These are phyloP conservation scores for Terfezia claveryi DNA, from an alignment of 495 filamentous ascomycete genomes.

Conservation along the genomic window DNA sequence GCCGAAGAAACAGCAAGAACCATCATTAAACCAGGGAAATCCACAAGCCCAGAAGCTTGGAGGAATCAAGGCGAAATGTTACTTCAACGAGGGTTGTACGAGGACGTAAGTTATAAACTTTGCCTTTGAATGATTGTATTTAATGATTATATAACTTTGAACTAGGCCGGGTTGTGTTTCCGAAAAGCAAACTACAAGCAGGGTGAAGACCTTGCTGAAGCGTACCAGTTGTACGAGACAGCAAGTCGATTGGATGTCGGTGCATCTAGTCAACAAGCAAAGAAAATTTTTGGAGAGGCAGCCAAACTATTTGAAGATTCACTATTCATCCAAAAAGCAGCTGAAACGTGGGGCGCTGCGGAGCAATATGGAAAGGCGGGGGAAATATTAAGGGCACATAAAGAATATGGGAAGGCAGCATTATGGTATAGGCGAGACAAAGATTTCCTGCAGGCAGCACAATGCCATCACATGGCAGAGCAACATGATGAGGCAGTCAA, in stretches of 20 bases:
- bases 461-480: background rate
- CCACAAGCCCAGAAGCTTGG: background rate
- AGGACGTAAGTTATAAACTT: background rate
- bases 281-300: background rate
- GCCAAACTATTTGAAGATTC: background rate
- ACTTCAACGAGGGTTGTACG: background rate
- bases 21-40: background rate
- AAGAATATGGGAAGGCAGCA: background rate
- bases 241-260: background rate
- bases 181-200: background rate
- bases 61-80: background rate
- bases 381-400: background rate
- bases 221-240: background rate
- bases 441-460: background rate
- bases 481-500: background rate
- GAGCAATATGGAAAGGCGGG: background rate
- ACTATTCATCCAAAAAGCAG: background rate
- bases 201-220: background rate
- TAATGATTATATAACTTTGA: background rate
- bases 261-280: background rate
- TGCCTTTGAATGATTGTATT: too few species aligned
- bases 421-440: background rate
- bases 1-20: background rate
- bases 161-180: background rate
- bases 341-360: background rate